Percentiles rank a stretch among this genome's conserved stretches.
Evolutionary conservation across 371 early-diverging fungal species (phyloP).

Genomic region (Lichtheimia corymbifera): DNA sequence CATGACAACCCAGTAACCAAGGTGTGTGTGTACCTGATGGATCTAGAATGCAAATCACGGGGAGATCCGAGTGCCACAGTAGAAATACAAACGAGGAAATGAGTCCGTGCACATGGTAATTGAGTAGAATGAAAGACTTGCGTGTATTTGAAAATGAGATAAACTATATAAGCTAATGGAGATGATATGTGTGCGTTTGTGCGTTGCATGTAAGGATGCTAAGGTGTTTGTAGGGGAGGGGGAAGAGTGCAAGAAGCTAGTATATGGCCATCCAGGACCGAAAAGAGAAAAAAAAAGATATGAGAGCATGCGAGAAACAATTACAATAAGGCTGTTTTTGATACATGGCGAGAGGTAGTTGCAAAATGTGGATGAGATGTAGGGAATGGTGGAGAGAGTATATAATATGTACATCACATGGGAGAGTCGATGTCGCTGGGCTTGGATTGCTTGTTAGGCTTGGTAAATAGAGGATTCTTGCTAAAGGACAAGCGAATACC

Average conservation of each 20-base stretch:
- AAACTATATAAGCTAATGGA: background rate
- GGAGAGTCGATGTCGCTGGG: conserved; percentile 18
- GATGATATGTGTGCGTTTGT: background rate
- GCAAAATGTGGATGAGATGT: background rate
- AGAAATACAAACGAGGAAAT: too few relatives aligned
- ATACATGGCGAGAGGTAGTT: background rate
- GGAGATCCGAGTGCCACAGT: too few relatives aligned
- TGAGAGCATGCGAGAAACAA: conserved; percentile 1
- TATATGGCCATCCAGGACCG: background rate
- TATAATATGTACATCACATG: conserved; percentile 20
- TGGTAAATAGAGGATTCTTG: conserved; percentile 89
- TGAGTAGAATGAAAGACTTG: background rate
- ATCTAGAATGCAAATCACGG: too few relatives aligned
- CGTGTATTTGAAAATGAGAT: background rate
- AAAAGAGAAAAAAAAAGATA: background rate
- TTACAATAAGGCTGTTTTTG: conserved; percentile 1
- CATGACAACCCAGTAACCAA: too few relatives aligned
- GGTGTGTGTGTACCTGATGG: too few relatives aligned
- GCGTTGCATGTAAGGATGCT: conserved; percentile 5
- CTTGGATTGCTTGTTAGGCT: conserved; percentile 25
- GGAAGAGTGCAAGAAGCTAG: background rate
- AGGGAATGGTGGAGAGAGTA: conserved; percentile 3
- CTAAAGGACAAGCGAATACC: conserved; percentile 93
- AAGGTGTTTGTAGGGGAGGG: too few relatives aligned
- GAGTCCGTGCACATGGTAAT: too few relatives aligned